Percentiles rank a stretch among this genome's conserved stretches.
Evolutionary conservation across 495 filamentous ascomycete species (phyloP).

Genomic region (Hypoxylon intermedium): DNA sequence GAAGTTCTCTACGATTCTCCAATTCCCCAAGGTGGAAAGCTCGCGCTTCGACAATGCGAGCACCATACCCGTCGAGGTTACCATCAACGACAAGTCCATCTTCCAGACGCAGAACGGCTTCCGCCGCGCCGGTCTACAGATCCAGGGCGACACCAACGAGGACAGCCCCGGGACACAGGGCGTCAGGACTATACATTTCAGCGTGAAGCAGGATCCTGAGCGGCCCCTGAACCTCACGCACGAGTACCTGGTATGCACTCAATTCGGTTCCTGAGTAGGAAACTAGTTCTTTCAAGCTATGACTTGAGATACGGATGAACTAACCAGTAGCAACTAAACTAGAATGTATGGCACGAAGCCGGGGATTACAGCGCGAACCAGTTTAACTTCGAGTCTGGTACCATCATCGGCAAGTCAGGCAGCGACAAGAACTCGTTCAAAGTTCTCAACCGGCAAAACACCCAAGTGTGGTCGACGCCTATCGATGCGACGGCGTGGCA

Average conservation of each 20-base stretch:
- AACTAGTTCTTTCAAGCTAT: too few relatives aligned
- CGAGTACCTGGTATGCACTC: constrained; percentile 54
- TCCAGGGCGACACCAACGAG: constrained; percentile 56
- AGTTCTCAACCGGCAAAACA: constrained; percentile 55
- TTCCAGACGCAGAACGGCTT: constrained; percentile 64
- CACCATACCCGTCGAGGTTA: constrained; percentile 55
- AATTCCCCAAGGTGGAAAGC: constrained; percentile 47
- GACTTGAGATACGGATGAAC: not conserved
- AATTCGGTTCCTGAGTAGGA: not conserved
- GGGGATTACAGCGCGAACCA: constrained; percentile 62
- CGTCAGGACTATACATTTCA: constrained; percentile 63
- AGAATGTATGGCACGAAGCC: constrained; percentile 64
- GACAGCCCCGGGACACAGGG: constrained; percentile 54
- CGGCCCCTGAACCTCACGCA: constrained; percentile 61
- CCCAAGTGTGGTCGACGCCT: constrained; percentile 55
- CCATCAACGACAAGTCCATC: constrained; percentile 59
- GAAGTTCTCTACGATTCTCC: constrained; percentile 55
- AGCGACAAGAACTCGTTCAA: constrained; percentile 54
- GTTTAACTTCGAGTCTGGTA: constrained; percentile 62
- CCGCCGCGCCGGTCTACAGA: constrained; percentile 61
- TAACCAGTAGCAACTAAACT: constrained; percentile 5
- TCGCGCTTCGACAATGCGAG: constrained; percentile 53
- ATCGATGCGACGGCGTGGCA: constrained; percentile 57
- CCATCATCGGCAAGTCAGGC: constrained; percentile 54
- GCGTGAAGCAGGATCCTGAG: constrained; percentile 55